A percentile compares a stretch with the other conserved stretches of the same genome.
Conservation (phyloP, 768 basidiomycete genomes). For the Cyathus striatus region DNA sequence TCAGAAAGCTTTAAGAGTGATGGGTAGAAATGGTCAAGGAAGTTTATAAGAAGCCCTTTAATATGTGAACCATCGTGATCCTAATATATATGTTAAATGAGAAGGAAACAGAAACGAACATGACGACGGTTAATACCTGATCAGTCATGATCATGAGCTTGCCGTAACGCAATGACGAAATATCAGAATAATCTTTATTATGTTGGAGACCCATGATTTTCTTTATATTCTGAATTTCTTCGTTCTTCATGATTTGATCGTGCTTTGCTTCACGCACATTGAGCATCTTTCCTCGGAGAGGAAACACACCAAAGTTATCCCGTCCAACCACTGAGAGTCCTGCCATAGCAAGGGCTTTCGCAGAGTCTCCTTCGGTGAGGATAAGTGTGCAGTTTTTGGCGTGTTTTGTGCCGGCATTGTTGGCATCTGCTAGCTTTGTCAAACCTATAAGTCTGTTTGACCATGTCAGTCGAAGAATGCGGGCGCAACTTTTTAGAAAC, state of each 20-base stretch:
- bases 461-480: not conserved
- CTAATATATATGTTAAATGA: conserved; percentile 34
- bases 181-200: conserved; percentile 78
- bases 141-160: conserved; percentile 99
- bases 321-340: conserved; percentile 93
- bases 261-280: conserved; percentile 97
- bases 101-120: no score
- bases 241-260: conserved; percentile 97
- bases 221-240: conserved; percentile 95
- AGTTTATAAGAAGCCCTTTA: conserved; percentile 98
- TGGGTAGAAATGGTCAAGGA: conserved; percentile 94
- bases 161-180: conserved; percentile 79
- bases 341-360: conserved; percentile 93
- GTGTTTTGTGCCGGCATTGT: conserved; percentile 87
- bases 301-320: conserved; percentile 97
- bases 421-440: conserved; percentile 93
- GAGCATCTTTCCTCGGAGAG: conserved; percentile 91
- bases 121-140: no score
- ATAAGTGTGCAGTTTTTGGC: conserved; percentile 89
- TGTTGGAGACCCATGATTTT: conserved; percentile 97
- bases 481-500: not conserved
- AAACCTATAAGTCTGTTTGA: conserved; percentile 74
- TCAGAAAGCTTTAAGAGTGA: conserved; percentile 86
- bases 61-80: conserved; percentile 99
- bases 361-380: conserved; percentile 98